Conservation (phyloP, 2,329 filamentous ascomycete species). For the Fusarium dlaminii region DNA sequence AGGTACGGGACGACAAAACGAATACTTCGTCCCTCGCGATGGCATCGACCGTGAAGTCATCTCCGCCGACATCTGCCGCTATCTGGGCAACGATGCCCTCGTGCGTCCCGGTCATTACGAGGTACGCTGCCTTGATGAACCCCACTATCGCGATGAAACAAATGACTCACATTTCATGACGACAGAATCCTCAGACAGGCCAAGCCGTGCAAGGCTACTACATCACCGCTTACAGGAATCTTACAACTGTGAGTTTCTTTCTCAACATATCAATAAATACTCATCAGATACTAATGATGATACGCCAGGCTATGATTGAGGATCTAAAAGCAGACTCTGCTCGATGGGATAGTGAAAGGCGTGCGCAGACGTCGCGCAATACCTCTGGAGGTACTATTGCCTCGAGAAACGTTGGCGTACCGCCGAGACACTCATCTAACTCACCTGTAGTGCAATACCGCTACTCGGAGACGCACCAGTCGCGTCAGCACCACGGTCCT, state of each 20-base stretch:
- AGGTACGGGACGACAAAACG: slow-evolving; percentile 68
- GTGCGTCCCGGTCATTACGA: slow-evolving; percentile 79
- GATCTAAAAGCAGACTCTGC: slow-evolving; percentile 70
- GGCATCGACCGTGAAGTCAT: slow-evolving; percentile 87
- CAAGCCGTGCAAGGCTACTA: slow-evolving; percentile 77
- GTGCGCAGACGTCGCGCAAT: slow-evolving; percentile 63
- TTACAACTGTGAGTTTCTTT: slow-evolving; percentile 72
- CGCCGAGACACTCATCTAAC: slow-evolving; percentile 66
- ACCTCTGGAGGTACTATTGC: slow-evolving; percentile 66
- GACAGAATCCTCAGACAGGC: slow-evolving; percentile 63
- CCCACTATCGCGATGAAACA: slow-evolving; percentile 15
- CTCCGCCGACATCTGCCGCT: slow-evolving; percentile 85
- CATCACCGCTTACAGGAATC: slow-evolving; percentile 81
- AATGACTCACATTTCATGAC: slow-evolving; percentile 37
- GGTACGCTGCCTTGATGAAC: slow-evolving; percentile 56
- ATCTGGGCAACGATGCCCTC: slow-evolving; percentile 83
- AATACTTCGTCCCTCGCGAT: slow-evolving; percentile 83
- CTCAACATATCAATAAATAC: neutral
- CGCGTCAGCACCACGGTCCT: slow-evolving; percentile 60
- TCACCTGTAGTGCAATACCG: slow-evolving; percentile 66
- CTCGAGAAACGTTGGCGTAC: slow-evolving; percentile 60
- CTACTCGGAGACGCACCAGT: slow-evolving; percentile 62
- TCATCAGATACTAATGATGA: slow-evolving; percentile 17
- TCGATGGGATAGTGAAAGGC: slow-evolving; percentile 69
- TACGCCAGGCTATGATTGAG: slow-evolving; percentile 67